phyloP scores from a whole-genome alignment of 148 eudicot species.

The Beta vulgaris region DNA sequence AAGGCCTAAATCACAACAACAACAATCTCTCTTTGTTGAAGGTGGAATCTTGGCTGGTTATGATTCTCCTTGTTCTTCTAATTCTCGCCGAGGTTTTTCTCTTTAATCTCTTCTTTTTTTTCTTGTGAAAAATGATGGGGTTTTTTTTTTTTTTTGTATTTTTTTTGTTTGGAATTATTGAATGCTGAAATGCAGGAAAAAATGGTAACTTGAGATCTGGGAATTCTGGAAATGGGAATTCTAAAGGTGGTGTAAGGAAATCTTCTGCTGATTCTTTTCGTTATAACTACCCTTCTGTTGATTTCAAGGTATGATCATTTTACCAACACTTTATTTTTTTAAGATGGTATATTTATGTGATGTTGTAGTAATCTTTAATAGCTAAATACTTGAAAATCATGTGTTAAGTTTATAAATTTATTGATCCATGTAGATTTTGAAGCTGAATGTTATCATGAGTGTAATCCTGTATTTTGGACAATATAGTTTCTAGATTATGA shows the following conservation, averaged over 20 bases:
- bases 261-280: slow-evolving; percentile 38
- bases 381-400: neutral
- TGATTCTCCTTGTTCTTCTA: slow-evolving; percentile 30
- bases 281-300: slow-evolving; percentile 49
- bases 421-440: no score
- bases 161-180: neutral
- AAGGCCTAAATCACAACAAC: slow-evolving; percentile 19
- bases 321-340: neutral
- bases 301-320: slow-evolving; percentile 36
- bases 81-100: slow-evolving; percentile 24
- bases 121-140: neutral
- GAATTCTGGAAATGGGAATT: slow-evolving; percentile 36
- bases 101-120: neutral
- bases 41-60: slow-evolving; percentile 62
- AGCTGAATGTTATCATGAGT: no score
- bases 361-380: neutral
- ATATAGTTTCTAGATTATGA: no score
- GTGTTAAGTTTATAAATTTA: neutral
- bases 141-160: slow-evolving; percentile 1
- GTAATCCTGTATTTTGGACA: no score
- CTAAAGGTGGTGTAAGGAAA: slow-evolving; percentile 25
- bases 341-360: neutral
- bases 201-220: slow-evolving; percentile 37
- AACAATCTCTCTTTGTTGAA: slow-evolving; percentile 50
- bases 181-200: slow-evolving; percentile 39